A percentile compares a stretch with the other conserved stretches of the same genome.
Evolutionary conservation across 108 stramenopile species (phyloP).

Genomic region (Cyclotella atomus): DNA sequence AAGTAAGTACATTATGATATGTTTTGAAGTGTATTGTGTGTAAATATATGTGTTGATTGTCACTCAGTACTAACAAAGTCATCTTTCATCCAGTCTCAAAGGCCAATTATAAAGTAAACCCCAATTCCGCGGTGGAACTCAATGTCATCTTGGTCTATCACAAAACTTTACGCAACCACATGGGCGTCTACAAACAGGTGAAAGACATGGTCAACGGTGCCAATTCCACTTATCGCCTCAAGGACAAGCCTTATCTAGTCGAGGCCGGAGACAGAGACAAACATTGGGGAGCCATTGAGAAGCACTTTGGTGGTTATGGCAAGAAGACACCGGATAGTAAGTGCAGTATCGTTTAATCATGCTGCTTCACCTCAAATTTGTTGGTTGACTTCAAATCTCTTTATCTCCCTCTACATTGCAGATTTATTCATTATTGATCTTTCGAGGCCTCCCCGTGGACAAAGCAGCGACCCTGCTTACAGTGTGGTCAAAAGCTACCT

Average conservation of each 20-base stretch:
- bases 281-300: slow-evolving; percentile 56
- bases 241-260: slow-evolving; percentile 46
- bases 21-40: not conserved
- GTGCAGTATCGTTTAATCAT: not conserved
- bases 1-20: slow-evolving; percentile 11
- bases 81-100: slow-evolving; percentile 23
- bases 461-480: slow-evolving; percentile 59
- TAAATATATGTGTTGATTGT: not conserved
- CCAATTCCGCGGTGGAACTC: slow-evolving; percentile 35
- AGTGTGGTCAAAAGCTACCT: slow-evolving; percentile 56
- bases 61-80: too few species aligned
- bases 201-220: slow-evolving; percentile 46
- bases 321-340: slow-evolving; percentile 3
- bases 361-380: not conserved
- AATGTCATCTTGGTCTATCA: slow-evolving; percentile 60
- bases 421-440: slow-evolving; percentile 7
- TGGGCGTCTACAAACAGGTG: slow-evolving; percentile 43
- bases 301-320: slow-evolving; percentile 47
- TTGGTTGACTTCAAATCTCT: too few species aligned
- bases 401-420: not conserved
- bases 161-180: slow-evolving; percentile 31
- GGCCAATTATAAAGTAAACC: slow-evolving; percentile 58
- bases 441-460: slow-evolving; percentile 41
- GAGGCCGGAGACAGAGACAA: slow-evolving; percentile 43
- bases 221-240: slow-evolving; percentile 52